Evolutionary conservation across 345 rosid genomes (phyloP).

Genomic region (Salix arbutifolia): DNA sequence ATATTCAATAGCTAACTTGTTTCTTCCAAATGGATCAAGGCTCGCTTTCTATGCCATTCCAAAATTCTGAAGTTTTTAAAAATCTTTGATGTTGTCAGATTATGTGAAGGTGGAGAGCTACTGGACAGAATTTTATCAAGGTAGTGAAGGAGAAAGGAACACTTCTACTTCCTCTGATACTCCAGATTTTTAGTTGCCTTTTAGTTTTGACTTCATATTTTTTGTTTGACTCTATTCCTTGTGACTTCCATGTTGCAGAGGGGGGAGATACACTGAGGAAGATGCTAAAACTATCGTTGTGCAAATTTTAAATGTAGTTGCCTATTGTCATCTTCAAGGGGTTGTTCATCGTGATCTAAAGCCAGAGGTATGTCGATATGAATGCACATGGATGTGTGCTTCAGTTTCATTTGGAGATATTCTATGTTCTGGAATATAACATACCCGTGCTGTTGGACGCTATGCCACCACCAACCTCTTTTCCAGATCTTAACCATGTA

Average conservation of each 20-base stretch:
- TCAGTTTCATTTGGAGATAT: not conserved
- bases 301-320: conserved; percentile 76
- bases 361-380: conserved; percentile 59
- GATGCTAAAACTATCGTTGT: conserved; percentile 69
- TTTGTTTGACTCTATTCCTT: conserved; percentile 7
- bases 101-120: conserved; percentile 96
- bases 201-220: not conserved
- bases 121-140: conserved; percentile 83
- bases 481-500: not conserved
- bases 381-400: not conserved
- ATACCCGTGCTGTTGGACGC: not conserved
- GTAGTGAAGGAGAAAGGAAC: conserved; percentile 24
- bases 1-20: too few relatives aligned
- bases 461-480: not conserved
- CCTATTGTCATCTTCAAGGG: conserved; percentile 93
- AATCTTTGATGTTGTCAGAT: conserved; percentile 33
- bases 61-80: not conserved
- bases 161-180: not conserved
- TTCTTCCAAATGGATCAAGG: not conserved
- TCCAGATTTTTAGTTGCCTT: not conserved
- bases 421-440: not conserved
- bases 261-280: conserved; percentile 79
- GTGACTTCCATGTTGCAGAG: conserved; percentile 45
- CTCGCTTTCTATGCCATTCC: not conserved
- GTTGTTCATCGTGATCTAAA: conserved; percentile 94